These are phyloP conservation scores for Colletotrichum chrysophilum DNA, from an alignment of 2,329 filamentous ascomycete species.

Conservation along the genomic window DNA sequence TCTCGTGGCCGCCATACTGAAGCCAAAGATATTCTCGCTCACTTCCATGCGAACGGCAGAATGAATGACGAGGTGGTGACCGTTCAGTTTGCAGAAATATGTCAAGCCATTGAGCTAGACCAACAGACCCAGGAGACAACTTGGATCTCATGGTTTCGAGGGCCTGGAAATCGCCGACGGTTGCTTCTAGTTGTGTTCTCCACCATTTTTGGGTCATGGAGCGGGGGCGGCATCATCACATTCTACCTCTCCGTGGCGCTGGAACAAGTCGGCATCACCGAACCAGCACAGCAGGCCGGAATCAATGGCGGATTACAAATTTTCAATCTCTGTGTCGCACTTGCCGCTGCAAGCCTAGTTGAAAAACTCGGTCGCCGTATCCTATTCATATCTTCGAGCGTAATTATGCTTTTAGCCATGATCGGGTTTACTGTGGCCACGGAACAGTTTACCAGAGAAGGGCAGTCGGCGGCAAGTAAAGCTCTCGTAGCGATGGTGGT, in stretches of 20 bases:
- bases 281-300: conserved; percentile 27
- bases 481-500: not conserved
- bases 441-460: conserved; percentile 31
- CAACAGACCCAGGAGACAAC: not conserved
- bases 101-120: not conserved
- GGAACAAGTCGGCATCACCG: conserved; percentile 20
- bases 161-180: not conserved
- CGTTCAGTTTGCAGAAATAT: not conserved
- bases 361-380: conserved; percentile 31
- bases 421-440: conserved; percentile 37
- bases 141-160: not conserved
- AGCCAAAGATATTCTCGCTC: not conserved
- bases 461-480: conserved; percentile 26
- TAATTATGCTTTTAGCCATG: conserved; percentile 34
- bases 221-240: conserved; percentile 35
- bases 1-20: not conserved
- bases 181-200: not conserved
- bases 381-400: conserved; percentile 23
- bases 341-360: conserved; percentile 28
- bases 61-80: not conserved
- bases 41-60: not conserved
- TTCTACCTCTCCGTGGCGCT: conserved; percentile 26
- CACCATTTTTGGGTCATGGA: conserved; percentile 23
- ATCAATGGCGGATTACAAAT: conserved; percentile 31
- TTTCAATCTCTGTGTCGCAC: conserved; percentile 28